Percentiles rank a stretch among this genome's conserved stretches.
These are phyloP conservation scores for Lentinula sp. DNA, from an alignment of 768 basidiomycete genomes.

Conservation along the genomic window DNA sequence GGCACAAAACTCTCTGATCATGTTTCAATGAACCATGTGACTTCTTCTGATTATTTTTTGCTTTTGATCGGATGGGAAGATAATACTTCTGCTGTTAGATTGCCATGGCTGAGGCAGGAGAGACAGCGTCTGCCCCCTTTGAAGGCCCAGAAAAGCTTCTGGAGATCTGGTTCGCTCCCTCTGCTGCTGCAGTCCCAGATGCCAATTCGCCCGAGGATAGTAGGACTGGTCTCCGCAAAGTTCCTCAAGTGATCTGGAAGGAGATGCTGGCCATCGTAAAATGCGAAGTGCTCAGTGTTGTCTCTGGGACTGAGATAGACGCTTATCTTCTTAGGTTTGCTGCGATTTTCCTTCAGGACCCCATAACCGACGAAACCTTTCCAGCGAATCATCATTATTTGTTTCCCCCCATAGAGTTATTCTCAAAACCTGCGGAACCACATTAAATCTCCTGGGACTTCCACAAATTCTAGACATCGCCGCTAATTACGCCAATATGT, in stretches of 20 bases:
- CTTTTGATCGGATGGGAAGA: conserved; percentile 26
- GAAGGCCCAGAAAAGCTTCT: conserved; percentile 94
- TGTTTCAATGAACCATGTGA: not conserved
- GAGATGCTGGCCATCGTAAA: conserved; percentile 96
- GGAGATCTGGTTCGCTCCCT: conserved; percentile 96
- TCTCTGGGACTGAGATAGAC: conserved; percentile 86
- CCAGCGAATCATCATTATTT: conserved; percentile 97
- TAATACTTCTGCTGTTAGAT: not conserved
- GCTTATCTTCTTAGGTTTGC: conserved; percentile 93
- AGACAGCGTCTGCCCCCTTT: conserved; percentile 49
- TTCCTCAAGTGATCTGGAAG: conserved; percentile 81
- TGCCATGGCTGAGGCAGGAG: conserved; percentile 1
- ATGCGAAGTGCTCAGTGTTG: conserved; percentile 90
- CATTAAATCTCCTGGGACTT: conserved; percentile 92
- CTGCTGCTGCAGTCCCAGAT: conserved; percentile 51
- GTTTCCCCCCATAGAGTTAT: conserved; percentile 93
- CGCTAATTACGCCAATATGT: conserved; percentile 54
- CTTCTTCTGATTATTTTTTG: conserved; percentile 29
- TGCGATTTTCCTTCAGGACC: conserved; percentile 6
- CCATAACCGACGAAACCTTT: conserved; percentile 6
- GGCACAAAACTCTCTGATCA: not conserved
- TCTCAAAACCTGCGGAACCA: conserved; percentile 98
- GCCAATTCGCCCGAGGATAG: conserved; percentile 28
- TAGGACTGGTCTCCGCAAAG: conserved; percentile 69
- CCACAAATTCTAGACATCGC: conserved; percentile 95